phyloP scores from a whole-genome alignment of 1,284 basidiomycete species.

The Cerioporus squamosus region DNA sequence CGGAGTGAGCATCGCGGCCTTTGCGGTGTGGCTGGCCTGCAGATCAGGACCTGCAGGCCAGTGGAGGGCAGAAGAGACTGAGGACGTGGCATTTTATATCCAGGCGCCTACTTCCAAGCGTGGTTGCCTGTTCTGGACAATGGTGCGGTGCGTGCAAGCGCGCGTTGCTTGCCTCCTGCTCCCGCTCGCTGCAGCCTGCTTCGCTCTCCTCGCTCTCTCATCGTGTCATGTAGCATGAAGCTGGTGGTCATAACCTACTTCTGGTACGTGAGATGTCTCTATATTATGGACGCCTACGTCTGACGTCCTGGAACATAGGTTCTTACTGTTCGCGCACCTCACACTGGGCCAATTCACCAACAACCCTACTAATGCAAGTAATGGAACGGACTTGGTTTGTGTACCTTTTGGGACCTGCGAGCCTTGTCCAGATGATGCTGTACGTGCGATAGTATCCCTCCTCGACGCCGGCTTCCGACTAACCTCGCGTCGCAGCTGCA shows the following conservation, averaged over 20 bases:
- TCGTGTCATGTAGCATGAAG: slow-evolving; percentile 21
- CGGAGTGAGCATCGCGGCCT: slow-evolving; percentile 22
- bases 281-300: neutral
- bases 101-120: too few relatives aligned
- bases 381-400: slow-evolving; percentile 52
- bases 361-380: slow-evolving; percentile 9
- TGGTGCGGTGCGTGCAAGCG: too few relatives aligned
- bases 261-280: slow-evolving; percentile 3
- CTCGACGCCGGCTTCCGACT: neutral
- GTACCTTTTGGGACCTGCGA: slow-evolving; percentile 82
- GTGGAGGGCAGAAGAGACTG: too few relatives aligned
- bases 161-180: too few relatives aligned
- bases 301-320: neutral
- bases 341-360: slow-evolving; percentile 7
- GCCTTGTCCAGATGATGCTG: slow-evolving; percentile 80
- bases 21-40: slow-evolving; percentile 9
- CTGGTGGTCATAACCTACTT: neutral
- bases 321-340: slow-evolving; percentile 9
- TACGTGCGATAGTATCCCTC: slow-evolving; percentile 48
- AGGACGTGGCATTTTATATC: too few relatives aligned
- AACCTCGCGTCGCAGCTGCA: slow-evolving; percentile 56
- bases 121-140: too few relatives aligned
- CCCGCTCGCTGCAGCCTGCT: neutral
- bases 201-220: neutral
- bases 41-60: too few relatives aligned